Base-by-base conservation (phyloP, 306 rosid species). In the Medicago lupulina region DNA sequence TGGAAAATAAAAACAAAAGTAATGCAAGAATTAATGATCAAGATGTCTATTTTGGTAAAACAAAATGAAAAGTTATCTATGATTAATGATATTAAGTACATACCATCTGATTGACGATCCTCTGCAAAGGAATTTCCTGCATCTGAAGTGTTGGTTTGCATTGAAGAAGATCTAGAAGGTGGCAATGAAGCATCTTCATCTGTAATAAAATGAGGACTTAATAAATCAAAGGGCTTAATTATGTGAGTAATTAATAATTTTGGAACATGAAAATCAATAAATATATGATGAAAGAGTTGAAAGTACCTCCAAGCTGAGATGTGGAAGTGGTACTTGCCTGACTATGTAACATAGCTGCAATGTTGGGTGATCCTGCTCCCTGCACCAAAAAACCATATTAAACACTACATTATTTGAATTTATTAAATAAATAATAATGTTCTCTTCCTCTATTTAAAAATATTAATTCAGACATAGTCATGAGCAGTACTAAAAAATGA, bases 71-170 rank as follows among this genome's bases (percentile, higher is more conserved):
- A 25, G 2, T 25, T 25, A 25, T 25, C 28, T 25, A 25, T 28
- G 2, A 39, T 39, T 39, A 39, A 39, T 49, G 55, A 5, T 15
- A 15, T 15, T 14, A 15, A 49, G 46, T 58, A 75, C 85, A 58
- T 83, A 91, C 96, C 88, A 70, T 85, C 88, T 14, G 86, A 76
- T 31, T 88, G 93, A 0, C 80, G 89, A 70, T 86, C 89, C 61
- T 85, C 97, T 3, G 80, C 55, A 39, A 62, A 75, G 14, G 83
- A 86, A 80, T 78, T 84, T 81, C 83, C 93, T 6, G 80, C 18
- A 16, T 87, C 93, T 49, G 85, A 80, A 49, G 12, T 49, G 54
- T 79, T 75, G 76, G 81, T 69, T 73, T 59, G 85, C 78, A 82
- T 25, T 73, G 91, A 91, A 75, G 92, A 82, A 23, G 86, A 43